Percentiles rank a stretch among this genome's conserved stretches.
Evolutionary conservation across 2,329 filamentous ascomycete genomes (phyloP).

Genomic region (Aspergillus fumigatiaffinis): DNA sequence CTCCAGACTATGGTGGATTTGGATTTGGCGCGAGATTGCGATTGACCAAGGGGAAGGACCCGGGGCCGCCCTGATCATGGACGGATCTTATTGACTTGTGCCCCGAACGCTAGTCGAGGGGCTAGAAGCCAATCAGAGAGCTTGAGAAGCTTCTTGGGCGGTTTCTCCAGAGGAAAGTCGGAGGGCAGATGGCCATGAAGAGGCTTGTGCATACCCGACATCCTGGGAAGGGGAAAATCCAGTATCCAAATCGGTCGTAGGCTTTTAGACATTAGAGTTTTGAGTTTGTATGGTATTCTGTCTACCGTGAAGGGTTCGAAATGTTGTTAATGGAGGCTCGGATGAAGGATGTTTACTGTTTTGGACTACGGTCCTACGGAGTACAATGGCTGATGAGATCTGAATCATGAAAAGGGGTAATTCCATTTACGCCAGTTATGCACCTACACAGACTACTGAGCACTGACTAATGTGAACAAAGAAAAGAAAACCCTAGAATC

Average conservation of each 20-base stretch:
- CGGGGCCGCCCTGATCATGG: constrained; percentile 3
- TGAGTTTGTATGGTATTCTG: not conserved
- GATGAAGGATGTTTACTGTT: not conserved
- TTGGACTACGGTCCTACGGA: not conserved
- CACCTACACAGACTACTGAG: not conserved
- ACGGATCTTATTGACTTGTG: constrained; percentile 14
- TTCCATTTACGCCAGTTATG: not conserved
- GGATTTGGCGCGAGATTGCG: constrained; percentile 6
- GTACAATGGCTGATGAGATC: not conserved
- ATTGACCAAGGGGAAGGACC: constrained; percentile 1
- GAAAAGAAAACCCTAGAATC: not conserved
- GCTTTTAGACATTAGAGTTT: not conserved
- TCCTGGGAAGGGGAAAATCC: constrained; percentile 4
- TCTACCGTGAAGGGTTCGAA: not conserved
- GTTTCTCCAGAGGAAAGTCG: constrained; percentile 8
- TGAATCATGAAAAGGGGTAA: not conserved
- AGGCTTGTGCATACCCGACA: constrained; percentile 13
- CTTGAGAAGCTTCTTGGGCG: constrained; percentile 2
- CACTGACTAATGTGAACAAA: not conserved
- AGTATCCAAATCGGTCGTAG: not conserved
- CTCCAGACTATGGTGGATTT: too few relatives aligned
- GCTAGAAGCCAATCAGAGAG: constrained; percentile 5
- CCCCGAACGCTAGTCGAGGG: constrained; percentile 8
- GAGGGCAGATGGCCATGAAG: constrained; percentile 1
- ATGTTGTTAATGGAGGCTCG: not conserved